These are phyloP conservation scores for Paxillus involutus DNA, from an alignment of 768 basidiomycete species.

Conservation along the genomic window DNA sequence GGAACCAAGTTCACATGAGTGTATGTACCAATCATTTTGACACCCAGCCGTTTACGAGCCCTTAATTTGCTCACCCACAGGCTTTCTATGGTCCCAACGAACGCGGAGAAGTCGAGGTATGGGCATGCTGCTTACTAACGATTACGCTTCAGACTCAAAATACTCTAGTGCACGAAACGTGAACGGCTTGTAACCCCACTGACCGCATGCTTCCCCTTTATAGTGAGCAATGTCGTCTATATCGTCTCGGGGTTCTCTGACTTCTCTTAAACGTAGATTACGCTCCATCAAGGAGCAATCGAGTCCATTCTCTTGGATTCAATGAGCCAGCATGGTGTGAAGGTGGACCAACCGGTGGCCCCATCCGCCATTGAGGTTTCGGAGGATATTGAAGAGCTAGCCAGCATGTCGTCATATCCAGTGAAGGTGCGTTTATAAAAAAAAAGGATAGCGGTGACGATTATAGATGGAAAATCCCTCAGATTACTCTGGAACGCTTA, in stretches of 20 bases:
- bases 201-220: constrained; percentile 64
- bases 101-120: constrained; percentile 54
- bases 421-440: constrained; percentile 5
- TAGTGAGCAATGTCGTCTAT: constrained; percentile 29
- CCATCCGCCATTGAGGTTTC: constrained; percentile 24
- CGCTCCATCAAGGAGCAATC: constrained; percentile 32
- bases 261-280: constrained; percentile 9
- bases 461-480: background rate
- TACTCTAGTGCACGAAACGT: constrained; percentile 54
- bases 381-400: constrained; percentile 35
- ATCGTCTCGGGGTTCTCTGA: too few species aligned
- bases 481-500: constrained; percentile 2
- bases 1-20: constrained; percentile 62
- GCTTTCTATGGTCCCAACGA: constrained; percentile 68
- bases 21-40: constrained; percentile 34
- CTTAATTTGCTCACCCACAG: constrained; percentile 30
- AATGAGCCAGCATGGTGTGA: constrained; percentile 22
- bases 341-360: constrained; percentile 29
- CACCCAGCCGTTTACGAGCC: too few species aligned
- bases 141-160: background rate
- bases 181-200: constrained; percentile 57
- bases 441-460: too few species aligned
- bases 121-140: constrained; percentile 16
- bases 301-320: constrained; percentile 35
- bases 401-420: constrained; percentile 10